These are phyloP conservation scores for Cercospora nicotianae DNA, from an alignment of 2,329 filamentous ascomycete species.

Conservation along the genomic window DNA sequence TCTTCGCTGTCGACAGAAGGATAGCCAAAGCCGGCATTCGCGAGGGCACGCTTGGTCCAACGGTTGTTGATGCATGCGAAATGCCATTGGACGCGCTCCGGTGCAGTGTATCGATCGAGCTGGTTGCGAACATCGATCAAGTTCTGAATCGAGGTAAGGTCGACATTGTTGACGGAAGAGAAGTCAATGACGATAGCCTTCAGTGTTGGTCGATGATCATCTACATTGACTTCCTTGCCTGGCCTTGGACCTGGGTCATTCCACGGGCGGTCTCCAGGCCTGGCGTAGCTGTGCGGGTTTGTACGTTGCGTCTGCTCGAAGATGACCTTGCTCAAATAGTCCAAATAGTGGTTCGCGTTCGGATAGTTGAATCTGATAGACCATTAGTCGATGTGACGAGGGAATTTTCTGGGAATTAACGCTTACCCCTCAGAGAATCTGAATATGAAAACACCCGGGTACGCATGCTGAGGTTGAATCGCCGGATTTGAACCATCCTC, in stretches of 20 bases:
- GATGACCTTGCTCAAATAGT: constrained; percentile 57
- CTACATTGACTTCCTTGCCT: constrained; percentile 48
- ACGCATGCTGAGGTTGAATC: constrained; percentile 74
- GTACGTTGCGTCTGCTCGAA: constrained; percentile 70
- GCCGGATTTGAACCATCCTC: constrained; percentile 88
- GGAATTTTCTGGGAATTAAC: too few relatives aligned
- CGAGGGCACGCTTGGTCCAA: constrained; percentile 90
- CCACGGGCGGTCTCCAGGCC: constrained; percentile 76
- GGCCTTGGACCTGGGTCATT: constrained; percentile 81
- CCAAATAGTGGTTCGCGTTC: constrained; percentile 85
- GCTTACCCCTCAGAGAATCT: constrained; percentile 75
- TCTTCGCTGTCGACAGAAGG: constrained; percentile 58
- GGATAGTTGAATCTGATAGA: constrained; percentile 74
- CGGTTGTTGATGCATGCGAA: constrained; percentile 90
- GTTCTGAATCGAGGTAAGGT: constrained; percentile 88
- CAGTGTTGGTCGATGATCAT: constrained; percentile 64
- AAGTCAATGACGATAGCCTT: constrained; percentile 94
- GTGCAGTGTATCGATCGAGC: constrained; percentile 78
- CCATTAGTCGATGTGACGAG: neutral
- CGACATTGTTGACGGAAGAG: constrained; percentile 88
- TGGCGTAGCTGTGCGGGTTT: constrained; percentile 63
- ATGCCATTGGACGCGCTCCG: constrained; percentile 89
- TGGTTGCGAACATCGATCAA: constrained; percentile 94
- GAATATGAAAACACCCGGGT: constrained; percentile 94
- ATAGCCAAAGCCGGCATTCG: constrained; percentile 84